These are phyloP conservation scores for Gossypium sturtianum DNA, from an alignment of 345 rosid genomes.

Conservation along the genomic window DNA sequence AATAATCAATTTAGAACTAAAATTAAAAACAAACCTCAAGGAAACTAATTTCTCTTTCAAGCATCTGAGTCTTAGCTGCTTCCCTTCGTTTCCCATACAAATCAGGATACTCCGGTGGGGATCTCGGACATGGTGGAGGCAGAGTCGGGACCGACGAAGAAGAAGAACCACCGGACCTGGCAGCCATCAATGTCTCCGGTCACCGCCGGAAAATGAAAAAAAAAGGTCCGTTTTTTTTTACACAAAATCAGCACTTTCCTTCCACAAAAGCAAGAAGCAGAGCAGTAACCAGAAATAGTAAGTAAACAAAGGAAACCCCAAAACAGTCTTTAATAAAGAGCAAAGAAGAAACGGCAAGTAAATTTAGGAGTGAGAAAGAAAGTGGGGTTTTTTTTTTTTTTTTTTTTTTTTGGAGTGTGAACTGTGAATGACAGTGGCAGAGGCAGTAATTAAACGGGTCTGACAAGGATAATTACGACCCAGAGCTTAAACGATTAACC, in stretches of 20 bases:
- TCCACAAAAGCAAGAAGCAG: not conserved
- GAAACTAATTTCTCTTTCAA: constrained; percentile 83
- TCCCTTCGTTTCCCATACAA: constrained; percentile 86
- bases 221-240: not conserved
- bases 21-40: constrained; percentile 56
- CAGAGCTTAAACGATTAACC: constrained; percentile 20
- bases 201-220: not conserved
- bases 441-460: constrained; percentile 47
- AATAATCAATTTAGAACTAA: not conserved
- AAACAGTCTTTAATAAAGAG: constrained; percentile 8
- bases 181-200: constrained; percentile 31
- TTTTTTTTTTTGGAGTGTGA: not conserved
- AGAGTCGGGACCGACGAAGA: constrained; percentile 34
- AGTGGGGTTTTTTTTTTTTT: not conserved
- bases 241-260: not conserved
- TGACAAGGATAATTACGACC: constrained; percentile 56
- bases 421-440: constrained; percentile 31
- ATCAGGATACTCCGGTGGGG: constrained; percentile 93
- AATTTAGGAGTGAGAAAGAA: constrained; percentile 27
- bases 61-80: constrained; percentile 71
- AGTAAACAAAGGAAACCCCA: not conserved
- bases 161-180: constrained; percentile 28
- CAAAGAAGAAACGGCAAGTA: constrained; percentile 29
- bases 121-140: constrained; percentile 76
- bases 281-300: not conserved